Evolutionary conservation across 164 flowering plant species (phyloP), one percentile per base, ranked within the genome.

Genomic region (Taxillus chinensis): DNA sequence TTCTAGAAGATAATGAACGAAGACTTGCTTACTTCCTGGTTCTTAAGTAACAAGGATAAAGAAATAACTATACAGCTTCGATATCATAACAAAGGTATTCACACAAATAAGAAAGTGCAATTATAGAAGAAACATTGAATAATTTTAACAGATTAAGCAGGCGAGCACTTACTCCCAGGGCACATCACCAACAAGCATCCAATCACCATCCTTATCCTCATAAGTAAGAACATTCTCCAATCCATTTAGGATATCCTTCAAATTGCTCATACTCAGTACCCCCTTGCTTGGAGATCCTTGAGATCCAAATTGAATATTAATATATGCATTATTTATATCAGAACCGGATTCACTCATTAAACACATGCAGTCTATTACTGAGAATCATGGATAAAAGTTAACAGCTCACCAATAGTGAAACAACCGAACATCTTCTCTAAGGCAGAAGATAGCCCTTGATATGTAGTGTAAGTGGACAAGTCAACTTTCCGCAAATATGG

Each of bases 121-220:
- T 27, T 27, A 27, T 27, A 27, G 27, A 27, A 27, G 27, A 27
- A 27, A 27, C 27, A 27, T 27, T 27, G 27, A 27, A 27, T 27
- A 27, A 27, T 0, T 27, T 27, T 27, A 27, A 27, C 27, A 27
- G 27, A 27, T 27, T 27, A 27, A 27, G 27, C 27, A 63, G 61
- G 56, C 64, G 41, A n/a, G 62, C 42, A 68, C 85, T 68, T 79
- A 83, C 88, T 73, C 75, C 85, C 85, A 83, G 4, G 85, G 88
- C 37, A 83, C 85, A 73, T 83, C 87, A 8, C 87, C 87, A 42
- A 83, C 87, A 54, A 83, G 82, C 87, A 83, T 81, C 87, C 87
- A 83, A 55, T 83, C 87, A 58, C 83, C 81, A 60, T 83, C 87
- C 60, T 79, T 83, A 68, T 83, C 87, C 66, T 83, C 85, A 56